phyloP scores from a whole-genome alignment of 208 protist genomes.

The Trichomonas tenax region DNA sequence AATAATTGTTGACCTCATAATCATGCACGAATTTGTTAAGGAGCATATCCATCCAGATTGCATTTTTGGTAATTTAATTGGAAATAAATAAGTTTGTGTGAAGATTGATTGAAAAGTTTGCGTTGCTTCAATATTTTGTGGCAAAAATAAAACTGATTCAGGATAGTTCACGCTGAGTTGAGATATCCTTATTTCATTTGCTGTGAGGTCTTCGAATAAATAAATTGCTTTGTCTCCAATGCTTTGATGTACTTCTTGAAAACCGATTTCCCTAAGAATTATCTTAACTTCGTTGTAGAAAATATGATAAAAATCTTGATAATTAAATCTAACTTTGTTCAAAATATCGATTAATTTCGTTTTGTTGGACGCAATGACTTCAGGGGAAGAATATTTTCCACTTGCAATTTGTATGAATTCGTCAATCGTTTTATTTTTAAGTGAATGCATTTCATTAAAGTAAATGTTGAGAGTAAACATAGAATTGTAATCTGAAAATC shows the following conservation, averaged over 20 bases:
- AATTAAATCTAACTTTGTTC: neutral
- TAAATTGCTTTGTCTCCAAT: neutral
- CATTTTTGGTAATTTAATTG: neutral
- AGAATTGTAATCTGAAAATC: neutral
- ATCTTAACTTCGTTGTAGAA: neutral
- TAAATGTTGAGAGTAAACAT: neutral
- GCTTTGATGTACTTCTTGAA: neutral
- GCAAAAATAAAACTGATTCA: neutral
- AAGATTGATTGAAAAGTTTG: neutral
- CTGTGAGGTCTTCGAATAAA: neutral
- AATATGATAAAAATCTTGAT: neutral
- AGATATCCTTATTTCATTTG: neutral
- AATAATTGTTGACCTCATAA: neutral
- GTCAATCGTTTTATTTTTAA: neutral
- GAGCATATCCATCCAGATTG: neutral
- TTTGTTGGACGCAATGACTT: neutral
- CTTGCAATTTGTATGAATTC: neutral
- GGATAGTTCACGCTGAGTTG: neutral
- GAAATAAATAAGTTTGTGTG: neutral
- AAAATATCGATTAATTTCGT: neutral
- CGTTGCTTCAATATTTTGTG: neutral
- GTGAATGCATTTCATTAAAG: neutral
- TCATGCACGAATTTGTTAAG: neutral
- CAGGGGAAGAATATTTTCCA: neutral
- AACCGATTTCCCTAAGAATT: neutral